Evolutionary conservation across 1,284 basidiomycete genomes (phyloP).

Genomic region (Blastosporella zonata): DNA sequence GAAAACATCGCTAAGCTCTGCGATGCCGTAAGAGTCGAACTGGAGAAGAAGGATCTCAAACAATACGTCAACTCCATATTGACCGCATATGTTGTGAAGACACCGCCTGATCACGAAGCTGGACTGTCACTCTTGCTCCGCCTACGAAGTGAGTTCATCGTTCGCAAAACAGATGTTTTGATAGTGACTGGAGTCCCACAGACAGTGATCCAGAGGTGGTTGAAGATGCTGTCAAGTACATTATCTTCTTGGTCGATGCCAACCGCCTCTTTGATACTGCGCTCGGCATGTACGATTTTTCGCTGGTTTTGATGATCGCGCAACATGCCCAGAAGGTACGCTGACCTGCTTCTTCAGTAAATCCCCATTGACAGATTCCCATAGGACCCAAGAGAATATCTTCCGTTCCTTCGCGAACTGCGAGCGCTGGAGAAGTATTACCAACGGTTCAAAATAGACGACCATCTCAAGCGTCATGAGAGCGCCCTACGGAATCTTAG

Average conservation of each 20-base stretch:
- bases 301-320: conserved; percentile 92
- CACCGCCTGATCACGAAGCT: conserved; percentile 88
- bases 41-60: conserved; percentile 72
- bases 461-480: conserved; percentile 78
- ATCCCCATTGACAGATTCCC: conserved; percentile 2
- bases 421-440: conserved; percentile 79
- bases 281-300: conserved; percentile 98
- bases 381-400: conserved; percentile 95
- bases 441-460: conserved; percentile 91
- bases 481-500: conserved; percentile 79
- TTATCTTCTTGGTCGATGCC: conserved; percentile 97
- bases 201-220: conserved; percentile 74
- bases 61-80: conserved; percentile 89
- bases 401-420: conserved; percentile 93
- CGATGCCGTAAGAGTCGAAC: conserved; percentile 71
- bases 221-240: conserved; percentile 96
- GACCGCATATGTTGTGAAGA: conserved; percentile 91
- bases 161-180: not conserved
- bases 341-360: not conserved
- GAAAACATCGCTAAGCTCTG: conserved; percentile 73
- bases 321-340: conserved; percentile 93
- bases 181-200: conserved; percentile 27
- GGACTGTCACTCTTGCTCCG: conserved; percentile 77
- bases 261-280: conserved; percentile 92
- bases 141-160: conserved; percentile 53